Evolutionary conservation across 108 stramenopile species (phyloP).

Genomic region (Stephanodiscus triporus): DNA sequence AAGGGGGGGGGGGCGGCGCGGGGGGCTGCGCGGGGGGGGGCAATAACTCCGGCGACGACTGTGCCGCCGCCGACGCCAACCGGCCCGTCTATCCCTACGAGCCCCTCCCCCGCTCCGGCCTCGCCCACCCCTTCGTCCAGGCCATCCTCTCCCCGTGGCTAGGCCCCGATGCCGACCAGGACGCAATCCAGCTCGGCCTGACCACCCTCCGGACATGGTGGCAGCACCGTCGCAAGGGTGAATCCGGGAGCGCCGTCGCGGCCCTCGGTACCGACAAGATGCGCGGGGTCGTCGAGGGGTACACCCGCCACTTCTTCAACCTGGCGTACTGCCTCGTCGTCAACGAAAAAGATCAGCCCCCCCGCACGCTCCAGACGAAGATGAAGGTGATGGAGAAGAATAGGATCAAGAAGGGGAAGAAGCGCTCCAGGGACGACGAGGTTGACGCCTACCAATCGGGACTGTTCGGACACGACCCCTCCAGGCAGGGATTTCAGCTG

Average conservation of each 20-base stretch:
- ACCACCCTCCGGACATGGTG: slow-evolving; percentile 91
- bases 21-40: slow-evolving; percentile 1
- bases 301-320: slow-evolving; percentile 90
- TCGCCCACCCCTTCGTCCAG: slow-evolving; percentile 90
- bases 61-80: slow-evolving; percentile 18
- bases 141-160: slow-evolving; percentile 90
- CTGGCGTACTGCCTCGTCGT: slow-evolving; percentile 83
- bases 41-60: slow-evolving; percentile 6
- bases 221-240: slow-evolving; percentile 93
- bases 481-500: neutral
- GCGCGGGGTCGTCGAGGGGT: slow-evolving; percentile 91
- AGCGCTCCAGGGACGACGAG: slow-evolving; percentile 55
- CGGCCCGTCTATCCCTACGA: slow-evolving; percentile 83
- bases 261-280: slow-evolving; percentile 90
- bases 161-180: slow-evolving; percentile 88
- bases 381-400: slow-evolving; percentile 86
- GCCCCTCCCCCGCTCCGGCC: slow-evolving; percentile 83
- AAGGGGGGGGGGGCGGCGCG: slow-evolving; percentile 33
- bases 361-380: slow-evolving; percentile 71
- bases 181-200: slow-evolving; percentile 86
- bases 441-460: slow-evolving; percentile 38
- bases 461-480: slow-evolving; percentile 21
- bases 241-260: slow-evolving; percentile 81
- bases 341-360: slow-evolving; percentile 87
- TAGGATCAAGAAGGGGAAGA: slow-evolving; percentile 67